Evolutionary conservation across 2,329 filamentous ascomycete species (phyloP), one percentile per base, ranked within the genome.

Genomic region (Colletotrichum noveboracense): DNA sequence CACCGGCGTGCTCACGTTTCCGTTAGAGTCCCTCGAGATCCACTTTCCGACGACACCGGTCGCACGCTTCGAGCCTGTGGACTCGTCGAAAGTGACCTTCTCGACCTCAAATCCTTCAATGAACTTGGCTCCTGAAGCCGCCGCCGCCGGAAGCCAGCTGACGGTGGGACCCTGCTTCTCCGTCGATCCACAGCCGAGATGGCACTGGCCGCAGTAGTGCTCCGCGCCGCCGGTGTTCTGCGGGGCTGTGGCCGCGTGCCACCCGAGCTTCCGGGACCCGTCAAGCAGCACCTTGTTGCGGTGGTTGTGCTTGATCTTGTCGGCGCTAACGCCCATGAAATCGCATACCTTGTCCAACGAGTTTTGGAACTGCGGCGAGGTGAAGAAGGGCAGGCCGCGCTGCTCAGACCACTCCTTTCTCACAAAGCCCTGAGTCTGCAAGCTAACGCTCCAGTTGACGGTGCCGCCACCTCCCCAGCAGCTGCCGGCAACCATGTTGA

Each of bases 391-490:
- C 28, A 98, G 86, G 0, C 93, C 92, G 18, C 85, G 80, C 64
- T 87, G 84, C 66, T 90, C 87, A 0, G 94, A 93, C 96, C 96
- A 98, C 84, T 98, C 95, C 78, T 91, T 88, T 5, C 96, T 91
- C 2, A 98, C 94, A 78, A 89, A 94, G 30, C 91, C 92, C 81
- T 96, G 95, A 0, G 95, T 94, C 79, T 89, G 87, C 67, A 93
- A 85, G 66, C 86, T 87, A 10, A 91, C 91, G 80, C 89, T 94
- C 96, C 96, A 98, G 84, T 98, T 98, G 79, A 98, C 85, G 0
- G 95, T 95, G 7, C 96, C 96, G 71, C 96, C 96, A 56, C 96
- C 96, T 34, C 96, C 96, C 91, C 94, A 98, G 36, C 91, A 91
- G 71, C 91, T 90, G 3, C 94, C 96, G 0, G 94, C 91, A 4